Evolutionary conservation across 306 rosid genomes (phyloP), one percentile per base, ranked within the genome.

Genomic region (Medicago arabica): DNA sequence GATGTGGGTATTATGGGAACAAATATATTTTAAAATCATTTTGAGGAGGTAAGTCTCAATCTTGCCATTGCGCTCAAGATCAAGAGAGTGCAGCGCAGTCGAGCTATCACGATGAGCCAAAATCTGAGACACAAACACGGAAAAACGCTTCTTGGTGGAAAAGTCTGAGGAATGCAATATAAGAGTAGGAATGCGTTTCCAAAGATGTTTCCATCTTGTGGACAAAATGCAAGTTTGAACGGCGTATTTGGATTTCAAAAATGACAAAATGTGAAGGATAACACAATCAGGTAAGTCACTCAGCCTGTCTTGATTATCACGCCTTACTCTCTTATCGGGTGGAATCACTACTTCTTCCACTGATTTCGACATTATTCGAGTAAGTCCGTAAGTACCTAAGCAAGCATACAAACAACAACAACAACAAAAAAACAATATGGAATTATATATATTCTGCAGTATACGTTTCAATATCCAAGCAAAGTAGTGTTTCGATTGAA

Each of bases 171-270:
- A 55, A 12, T 25, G 18, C 65, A 59, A 25, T 6, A 21, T 5
- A 25, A 59, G 65, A 1, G 18, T 28, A 0, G 40, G 69, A 10
- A 79, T 50, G 11, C 5, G 8, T 40, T 72, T 79, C 74, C 74
- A 79, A 28, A 72, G 74, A 36, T 72, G 0, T 7, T 18, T 65
- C 74, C 74, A 79, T 9, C 78, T 60, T 0, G 14, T 57, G 4
- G 83, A 79, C 6, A 79, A 8, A 1, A 80, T 3, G 46, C 71
- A 80, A 5, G 83, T 80, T 67, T 16, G 19, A 10, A 73, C 70
- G 0, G 6, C 19, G 1, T 18, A 0, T 73, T 15, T 66, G 40
- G 64, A 13, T 2, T 8, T 41, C 25, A 72, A 7, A 31, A 44
- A 79, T 44, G 78, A 13, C 13, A 79, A 38, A 0, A 73, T 44